Base-by-base conservation (phyloP, 2,329 filamentous ascomycete genomes). In the Epichloe bromicola region DNA sequence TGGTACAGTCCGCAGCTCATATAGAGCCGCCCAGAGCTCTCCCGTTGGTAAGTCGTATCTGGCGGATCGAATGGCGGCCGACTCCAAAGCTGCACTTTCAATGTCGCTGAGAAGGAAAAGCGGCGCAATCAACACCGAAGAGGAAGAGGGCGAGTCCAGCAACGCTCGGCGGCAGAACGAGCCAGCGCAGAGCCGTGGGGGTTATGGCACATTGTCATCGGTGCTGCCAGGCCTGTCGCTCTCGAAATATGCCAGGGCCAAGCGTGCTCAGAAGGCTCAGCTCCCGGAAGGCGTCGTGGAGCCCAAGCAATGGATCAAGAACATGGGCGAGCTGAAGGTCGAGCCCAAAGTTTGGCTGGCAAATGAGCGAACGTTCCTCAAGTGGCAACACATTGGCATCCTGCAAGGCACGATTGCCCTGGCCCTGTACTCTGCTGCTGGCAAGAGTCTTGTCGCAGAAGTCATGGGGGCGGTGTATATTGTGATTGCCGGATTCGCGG, bases 321-420 rank as follows among this genome's bases (percentile, higher is more conserved):
- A 98, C 68, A 79, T 85, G 36, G 91, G 93, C 3, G 86, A 89
- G 37, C 78, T 97, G 57, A 86, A 89, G 63, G 88, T 98, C 52
- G 93, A 98, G 71, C 89, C 88, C 55, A 98, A 98, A 70, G 91
- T 98, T 33, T 98, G 93, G 91, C 83, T 98, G 52, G 93, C 93
- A 50, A 98, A 98, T 68, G 91, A 98, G 70, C 85, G 93, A 55
- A 98, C 93, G 0, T 98, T 96, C 65, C 84, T 98, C 67, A 97
- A 96, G 68, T 98, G 93, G 93, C 88, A 97, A 72, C 90, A 97
- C 66, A 89, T 98, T 61, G 85, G 82, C 55, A 81, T 98, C 46
- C 75, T 98, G 14, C 81, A 98, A 23, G 90, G 89, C 38, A 83
- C 84, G 20, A 70, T 98, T 33, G 87, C 88, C 0, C 72, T 98